These are phyloP conservation scores for Ramaria rubella DNA, from an alignment of 768 basidiomycete genomes.

Conservation along the genomic window DNA sequence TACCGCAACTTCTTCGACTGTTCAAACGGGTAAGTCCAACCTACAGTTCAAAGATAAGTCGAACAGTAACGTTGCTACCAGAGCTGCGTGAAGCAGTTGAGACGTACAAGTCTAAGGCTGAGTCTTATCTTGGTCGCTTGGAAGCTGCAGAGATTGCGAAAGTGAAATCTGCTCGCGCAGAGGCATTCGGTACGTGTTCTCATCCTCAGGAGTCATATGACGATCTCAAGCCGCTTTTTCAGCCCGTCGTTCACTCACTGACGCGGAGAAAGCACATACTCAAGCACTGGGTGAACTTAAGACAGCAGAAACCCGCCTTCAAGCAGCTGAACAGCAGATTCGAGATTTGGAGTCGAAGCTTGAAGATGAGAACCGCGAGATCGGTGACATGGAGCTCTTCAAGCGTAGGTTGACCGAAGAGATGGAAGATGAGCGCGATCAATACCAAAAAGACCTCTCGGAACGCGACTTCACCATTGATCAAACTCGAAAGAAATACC, in stretches of 20 bases:
- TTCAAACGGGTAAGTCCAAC: conserved; percentile 44
- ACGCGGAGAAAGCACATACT: conserved; percentile 52
- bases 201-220: neutral
- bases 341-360: conserved; percentile 56
- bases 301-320: conserved; percentile 41
- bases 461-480: conserved; percentile 73
- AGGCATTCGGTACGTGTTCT: conserved; percentile 49
- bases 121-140: conserved; percentile 49
- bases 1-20: conserved; percentile 50
- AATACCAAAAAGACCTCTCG: conserved; percentile 71
- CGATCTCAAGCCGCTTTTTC: conserved; percentile 2
- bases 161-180: conserved; percentile 57
- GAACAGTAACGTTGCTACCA: conserved; percentile 15
- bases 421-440: conserved; percentile 71
- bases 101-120: conserved; percentile 58
- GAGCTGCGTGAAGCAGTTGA: conserved; percentile 61
- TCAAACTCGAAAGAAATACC: conserved; percentile 82
- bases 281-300: conserved; percentile 48
- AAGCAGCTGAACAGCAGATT: conserved; percentile 44
- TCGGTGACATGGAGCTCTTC: conserved; percentile 56
- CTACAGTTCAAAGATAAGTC: neutral
- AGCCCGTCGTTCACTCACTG: conserved; percentile 58
- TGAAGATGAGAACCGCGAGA: conserved; percentile 62
- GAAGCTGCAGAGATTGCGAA: conserved; percentile 65
- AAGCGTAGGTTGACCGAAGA: conserved; percentile 66